Evolutionary conservation across 805 yeast genomes (phyloP), one percentile per base, ranked within the genome.

Genomic region (Candida ulmi): DNA sequence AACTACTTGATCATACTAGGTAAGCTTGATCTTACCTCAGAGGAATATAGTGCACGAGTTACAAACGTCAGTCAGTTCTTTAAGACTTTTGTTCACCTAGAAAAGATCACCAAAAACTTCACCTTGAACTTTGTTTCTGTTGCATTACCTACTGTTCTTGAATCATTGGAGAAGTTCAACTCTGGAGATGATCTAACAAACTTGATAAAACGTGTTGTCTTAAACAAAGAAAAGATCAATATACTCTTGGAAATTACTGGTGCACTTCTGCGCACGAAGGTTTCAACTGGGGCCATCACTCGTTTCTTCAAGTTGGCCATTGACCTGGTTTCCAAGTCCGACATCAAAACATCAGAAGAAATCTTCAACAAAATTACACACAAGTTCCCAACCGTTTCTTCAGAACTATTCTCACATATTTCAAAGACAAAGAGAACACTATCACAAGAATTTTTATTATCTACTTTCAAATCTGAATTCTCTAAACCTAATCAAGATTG

Each of bases 401-500:
- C 72, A n/a, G 30, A 47, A 0, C 53, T 80, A 17, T 59, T 83
- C 30, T 57, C 58, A 8, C 61, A 63, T n/a, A 57, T 83, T n/a
- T 63, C 78, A 1, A 44, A 59, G 1, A 64, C 70, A 16, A 78
- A 78, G 45, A 78, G 72, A 48, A 63, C 79, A 0, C 54, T 83
- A 26, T 73, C 87, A 0, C 62, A 71, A 4, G 61, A 63, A 1
- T 81, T 83, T 47, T 59, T 80, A 18, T 54, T 65, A 9, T 48
- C 60, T 1, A 53, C 74, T 4, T 71, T 71, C 25, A 56, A 35
- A 69, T 72, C 47, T 71, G 72, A 51, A 60, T 78, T 4, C 53
- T 75, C 64, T 8, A 63, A 63, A 4, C 72, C 75, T 46, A 56
- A 73, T 23, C 60, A 66, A 13, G 68, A 70, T 41, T 74, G 78